Evolutionary conservation across 176 grass and related monocot genomes (phyloP).

Genomic region (Elaeis guineensis): DNA sequence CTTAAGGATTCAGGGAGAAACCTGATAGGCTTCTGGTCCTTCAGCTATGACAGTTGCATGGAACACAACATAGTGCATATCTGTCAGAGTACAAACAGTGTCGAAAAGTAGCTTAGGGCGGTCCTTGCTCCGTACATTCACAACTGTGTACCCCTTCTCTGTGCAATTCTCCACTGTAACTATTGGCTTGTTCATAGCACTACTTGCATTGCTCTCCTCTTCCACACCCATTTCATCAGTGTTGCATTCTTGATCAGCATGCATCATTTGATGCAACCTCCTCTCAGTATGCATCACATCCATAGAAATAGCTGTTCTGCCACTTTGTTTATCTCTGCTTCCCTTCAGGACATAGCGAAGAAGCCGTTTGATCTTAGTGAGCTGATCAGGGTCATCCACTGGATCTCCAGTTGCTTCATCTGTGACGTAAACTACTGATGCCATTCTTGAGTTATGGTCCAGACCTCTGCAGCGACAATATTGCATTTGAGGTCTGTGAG

Average conservation of each 20-base stretch:
- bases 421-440: conserved; percentile 59
- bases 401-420: conserved; percentile 34
- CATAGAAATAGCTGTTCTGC: conserved; percentile 22
- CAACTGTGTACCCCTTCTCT: conserved; percentile 68
- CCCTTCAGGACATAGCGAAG: conserved; percentile 63
- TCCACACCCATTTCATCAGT: not conserved
- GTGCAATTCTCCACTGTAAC: conserved; percentile 63
- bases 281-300: conserved; percentile 40
- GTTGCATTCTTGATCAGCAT: conserved; percentile 22
- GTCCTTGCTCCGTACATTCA: conserved; percentile 67
- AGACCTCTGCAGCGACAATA: conserved; percentile 68
- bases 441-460: conserved; percentile 80
- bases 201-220: too few relatives aligned
- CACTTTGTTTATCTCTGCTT: conserved; percentile 31
- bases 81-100: conserved; percentile 82
- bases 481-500: conserved; percentile 71
- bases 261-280: conserved; percentile 87
- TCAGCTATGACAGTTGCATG: conserved; percentile 78
- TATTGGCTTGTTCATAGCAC: not conserved
- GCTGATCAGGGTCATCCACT: conserved; percentile 41
- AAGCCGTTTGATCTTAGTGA: conserved; percentile 43
- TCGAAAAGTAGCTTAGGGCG: conserved; percentile 78
- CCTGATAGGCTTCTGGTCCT: conserved; percentile 70
- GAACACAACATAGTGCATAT: conserved; percentile 86
- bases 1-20: not conserved